Conservation (phyloP, 148 eudicot species). For the Chenopodium suecicum region DNA sequence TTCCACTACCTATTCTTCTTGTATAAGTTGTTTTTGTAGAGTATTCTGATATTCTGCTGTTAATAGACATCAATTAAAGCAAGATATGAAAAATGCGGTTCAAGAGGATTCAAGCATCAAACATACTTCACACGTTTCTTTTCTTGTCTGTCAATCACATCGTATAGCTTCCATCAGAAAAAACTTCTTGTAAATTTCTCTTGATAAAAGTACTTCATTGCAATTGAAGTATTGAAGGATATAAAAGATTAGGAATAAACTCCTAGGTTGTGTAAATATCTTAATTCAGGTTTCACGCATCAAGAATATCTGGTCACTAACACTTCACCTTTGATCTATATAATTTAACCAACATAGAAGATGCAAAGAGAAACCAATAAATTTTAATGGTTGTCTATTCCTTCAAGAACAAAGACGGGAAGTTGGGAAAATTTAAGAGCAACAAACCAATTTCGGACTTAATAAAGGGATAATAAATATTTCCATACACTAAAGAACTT, state of each 20-base stretch:
- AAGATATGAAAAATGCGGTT: conserved; percentile 28
- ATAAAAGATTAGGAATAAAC: no score
- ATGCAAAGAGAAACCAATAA: background rate
- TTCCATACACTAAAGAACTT: background rate
- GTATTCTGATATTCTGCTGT: conserved; percentile 29
- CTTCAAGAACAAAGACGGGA: background rate
- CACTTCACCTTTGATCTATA: background rate
- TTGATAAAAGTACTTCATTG: no score
- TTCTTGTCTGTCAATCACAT: background rate
- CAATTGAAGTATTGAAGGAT: no score
- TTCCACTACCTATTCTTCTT: conserved; percentile 22
- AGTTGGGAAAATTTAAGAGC: background rate
- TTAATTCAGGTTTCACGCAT: background rate
- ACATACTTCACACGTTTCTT: background rate
- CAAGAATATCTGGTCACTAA: background rate
- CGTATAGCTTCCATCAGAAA: background rate
- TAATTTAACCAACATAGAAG: background rate
- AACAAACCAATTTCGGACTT: background rate
- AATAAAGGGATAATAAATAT: background rate
- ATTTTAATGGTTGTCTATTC: background rate
- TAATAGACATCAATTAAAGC: conserved; percentile 27
- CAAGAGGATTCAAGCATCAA: conserved; percentile 12
- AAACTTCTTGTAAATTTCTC: no score
- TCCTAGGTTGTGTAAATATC: no score
- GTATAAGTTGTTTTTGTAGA: conserved; percentile 31